Base-by-base conservation (phyloP, 1,284 basidiomycete species). In the Waitea zeae region DNA sequence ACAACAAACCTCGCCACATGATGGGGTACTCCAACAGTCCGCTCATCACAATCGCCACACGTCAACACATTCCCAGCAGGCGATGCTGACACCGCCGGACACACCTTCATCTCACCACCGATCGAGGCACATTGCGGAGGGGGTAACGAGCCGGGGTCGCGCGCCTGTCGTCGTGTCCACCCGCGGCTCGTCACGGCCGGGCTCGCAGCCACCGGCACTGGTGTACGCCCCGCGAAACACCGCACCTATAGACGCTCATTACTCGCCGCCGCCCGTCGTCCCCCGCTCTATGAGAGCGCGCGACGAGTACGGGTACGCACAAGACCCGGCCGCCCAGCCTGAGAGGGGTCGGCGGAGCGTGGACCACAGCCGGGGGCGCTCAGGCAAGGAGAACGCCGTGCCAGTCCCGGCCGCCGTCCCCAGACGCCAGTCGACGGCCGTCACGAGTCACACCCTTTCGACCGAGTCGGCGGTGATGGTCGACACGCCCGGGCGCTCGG, bases 251-350 rank as follows among this genome's bases (percentile, higher is more conserved):
- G 44, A 46, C 42, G 52, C 62, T 33, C 58, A 60, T 40, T 70
- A 69, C 40, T 48, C 59, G 5, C 65, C 68, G 14, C 66, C 66
- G n/a, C 54, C 58, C 1, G 61, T 69, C 27, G 43, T 62, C 44
- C 47, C 58, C 57, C 59, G 54, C 43, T 62, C 51, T 38, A 67
- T 15, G 20, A 26, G 11, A 22, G 22, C 5, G 15, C 19, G 5
- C 33, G 30, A 30, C 13, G 13, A 30, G 6, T 14, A 5, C 28
- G n/a, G n/a, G n/a, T n/a, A n/a, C n/a, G n/a, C n/a, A n/a, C n/a
- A n/a, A n/a, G n/a, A n/a, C n/a, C n/a, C n/a, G n/a, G n/a, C n/a
- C n/a, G n/a, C n/a, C n/a, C n/a, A n/a, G n/a, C n/a, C n/a, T n/a
- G n/a, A n/a, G n/a, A n/a, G n/a, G n/a, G n/a, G n/a, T n/a, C n/a